Percentiles rank a stretch among this genome's conserved stretches.
phyloP scores from a whole-genome alignment of 441 rosid genomes.

The Euphorbia celastroides region DNA sequence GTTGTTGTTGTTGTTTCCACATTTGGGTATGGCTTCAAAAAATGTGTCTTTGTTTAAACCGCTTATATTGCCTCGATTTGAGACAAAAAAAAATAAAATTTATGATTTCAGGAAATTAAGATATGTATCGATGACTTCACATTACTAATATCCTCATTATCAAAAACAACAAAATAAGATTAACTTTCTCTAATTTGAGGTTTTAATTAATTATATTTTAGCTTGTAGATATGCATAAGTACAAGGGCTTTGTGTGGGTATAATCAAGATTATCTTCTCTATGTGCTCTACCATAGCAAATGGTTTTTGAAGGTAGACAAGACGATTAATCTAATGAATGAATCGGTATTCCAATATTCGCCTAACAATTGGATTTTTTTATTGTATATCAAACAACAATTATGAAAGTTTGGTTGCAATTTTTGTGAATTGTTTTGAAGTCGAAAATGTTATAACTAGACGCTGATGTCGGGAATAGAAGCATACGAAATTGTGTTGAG shows the following conservation, averaged over 20 bases:
- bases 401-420: no score
- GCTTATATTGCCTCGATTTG: conserved; percentile 7
- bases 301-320: background rate
- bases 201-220: background rate
- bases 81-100: background rate
- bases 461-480: conserved; percentile 1
- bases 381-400: no score
- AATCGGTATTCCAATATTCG: no score
- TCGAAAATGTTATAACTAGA: no score
- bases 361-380: no score
- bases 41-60: conserved; percentile 18
- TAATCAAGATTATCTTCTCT: conserved; percentile 22
- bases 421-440: no score
- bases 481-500: conserved; percentile 17
- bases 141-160: background rate
- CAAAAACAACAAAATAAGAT: background rate
- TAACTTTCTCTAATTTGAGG: background rate
- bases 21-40: background rate
- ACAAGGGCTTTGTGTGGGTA: conserved; percentile 13
- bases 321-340: background rate
- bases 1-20: background rate
- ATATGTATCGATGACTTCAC: conserved; percentile 1
- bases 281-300: background rate
- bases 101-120: background rate
- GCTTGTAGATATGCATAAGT: background rate